Evolutionary conservation across 176 grass and related monocot genomes (phyloP), one percentile per base, ranked within the genome.

Genomic region (Musa troglodytarum): DNA sequence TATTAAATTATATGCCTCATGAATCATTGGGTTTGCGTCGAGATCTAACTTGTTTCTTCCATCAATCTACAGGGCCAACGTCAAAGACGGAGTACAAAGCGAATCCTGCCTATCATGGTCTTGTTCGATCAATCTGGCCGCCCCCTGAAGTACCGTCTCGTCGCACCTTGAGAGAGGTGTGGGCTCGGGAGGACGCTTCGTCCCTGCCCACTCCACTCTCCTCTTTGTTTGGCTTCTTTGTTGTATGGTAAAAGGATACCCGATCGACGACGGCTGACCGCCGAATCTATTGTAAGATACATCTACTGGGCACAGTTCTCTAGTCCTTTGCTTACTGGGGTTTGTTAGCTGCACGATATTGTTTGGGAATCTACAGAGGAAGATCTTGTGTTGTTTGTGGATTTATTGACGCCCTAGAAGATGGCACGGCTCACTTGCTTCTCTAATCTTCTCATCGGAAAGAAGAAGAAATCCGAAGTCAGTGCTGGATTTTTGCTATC

Each of bases 381-480:
- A 56, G 21, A 11, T 50, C 50, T 71, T 51, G 69, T 9, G 8
- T 21, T 50, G 12, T 71, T 20, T 51, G 34, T 9, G 34, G n/a
- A 12, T 51, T 62, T 51, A 51, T 50, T 71, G 50, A 20, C 50
- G 16, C 13, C 23, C 22, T 2, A n/a, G 17, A 79, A 76, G 85
- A 98, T 94, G 90, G 28, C 83, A 15, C 91, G 52, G 76, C 80
- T 92, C 53, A 67, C 50, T 72, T 99, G 95, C 76, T 94, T 94
- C 80, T 78, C 69, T 50, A 65, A 65, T 54, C 86, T 98, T 65
- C 82, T 91, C 54, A 63, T 55, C 34, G 76, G 78, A 49, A 87
- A 79, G 81, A 79, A 79, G 76, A 89, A 89, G 76, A 86, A 80
- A 86, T 81, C 74, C 1, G 85, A 90, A 77, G 91, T 93, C 21